Evolutionary conservation across 805 yeast genomes (phyloP).

Genomic region (Wickerhamomyces rabaulensis): DNA sequence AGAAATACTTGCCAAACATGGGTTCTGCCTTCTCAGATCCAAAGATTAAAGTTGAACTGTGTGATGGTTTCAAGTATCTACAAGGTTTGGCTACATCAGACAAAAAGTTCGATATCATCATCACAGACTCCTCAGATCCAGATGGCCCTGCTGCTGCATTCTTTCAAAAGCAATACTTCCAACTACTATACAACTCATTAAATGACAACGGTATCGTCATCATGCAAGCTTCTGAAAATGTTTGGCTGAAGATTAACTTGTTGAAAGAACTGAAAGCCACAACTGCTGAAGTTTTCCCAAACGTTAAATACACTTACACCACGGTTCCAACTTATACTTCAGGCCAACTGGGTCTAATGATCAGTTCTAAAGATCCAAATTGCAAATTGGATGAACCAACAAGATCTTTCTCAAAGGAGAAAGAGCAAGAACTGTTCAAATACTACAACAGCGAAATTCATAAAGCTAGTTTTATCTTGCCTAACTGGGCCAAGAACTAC

Average conservation of each 20-base stretch:
- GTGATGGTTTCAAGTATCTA: constrained; percentile 81
- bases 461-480: constrained; percentile 67
- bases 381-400: constrained; percentile 46
- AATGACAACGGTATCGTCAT: constrained; percentile 63
- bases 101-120: constrained; percentile 71
- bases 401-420: constrained; percentile 37
- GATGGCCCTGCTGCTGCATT: constrained; percentile 94
- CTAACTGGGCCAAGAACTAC: constrained; percentile 64
- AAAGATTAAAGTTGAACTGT: constrained; percentile 59
- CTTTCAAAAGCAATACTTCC: constrained; percentile 73
- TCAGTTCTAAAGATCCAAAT: constrained; percentile 54
- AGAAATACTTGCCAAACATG: constrained; percentile 74
- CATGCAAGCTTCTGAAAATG: constrained; percentile 73
- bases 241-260: constrained; percentile 64
- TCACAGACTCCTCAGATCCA: constrained; percentile 91
- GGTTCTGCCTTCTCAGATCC: constrained; percentile 58
- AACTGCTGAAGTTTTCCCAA: constrained; percentile 51
- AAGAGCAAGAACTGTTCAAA: constrained; percentile 45
- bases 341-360: constrained; percentile 78
- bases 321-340: constrained; percentile 86
- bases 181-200: constrained; percentile 58
- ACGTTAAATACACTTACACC: constrained; percentile 65
- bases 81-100: constrained; percentile 32
- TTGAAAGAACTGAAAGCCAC: constrained; percentile 41
- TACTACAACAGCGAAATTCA: constrained; percentile 70